These are phyloP conservation scores for Aspergillus proliferans DNA, from an alignment of 2,329 filamentous ascomycete genomes.

Conservation along the genomic window DNA sequence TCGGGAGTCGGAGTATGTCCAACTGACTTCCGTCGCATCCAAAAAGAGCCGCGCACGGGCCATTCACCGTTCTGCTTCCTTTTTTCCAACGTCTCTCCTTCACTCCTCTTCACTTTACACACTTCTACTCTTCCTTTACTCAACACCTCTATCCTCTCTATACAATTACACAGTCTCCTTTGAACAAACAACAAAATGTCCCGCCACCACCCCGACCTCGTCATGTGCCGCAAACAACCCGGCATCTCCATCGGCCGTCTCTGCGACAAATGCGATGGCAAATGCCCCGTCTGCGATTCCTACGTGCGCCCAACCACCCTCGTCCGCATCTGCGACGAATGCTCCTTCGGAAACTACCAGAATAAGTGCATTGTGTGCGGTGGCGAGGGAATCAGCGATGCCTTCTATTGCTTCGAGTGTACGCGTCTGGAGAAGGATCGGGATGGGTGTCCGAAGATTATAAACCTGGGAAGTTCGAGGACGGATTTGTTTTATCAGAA, in stretches of 20 bases:
- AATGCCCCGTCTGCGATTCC: slow-evolving; percentile 97
- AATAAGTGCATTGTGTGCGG: slow-evolving; percentile 99
- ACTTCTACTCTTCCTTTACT: neutral
- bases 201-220: slow-evolving; percentile 93
- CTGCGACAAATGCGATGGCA: slow-evolving; percentile 99
- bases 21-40: neutral
- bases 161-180: neutral
- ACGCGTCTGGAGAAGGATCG: slow-evolving; percentile 93
- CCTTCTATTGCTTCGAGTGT: slow-evolving; percentile 99
- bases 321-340: slow-evolving; percentile 98
- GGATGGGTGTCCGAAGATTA: slow-evolving; percentile 98
- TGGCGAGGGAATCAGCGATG: slow-evolving; percentile 94
- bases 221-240: slow-evolving; percentile 98
- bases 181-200: slow-evolving; percentile 57
- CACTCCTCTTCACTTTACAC: slow-evolving; percentile 1
- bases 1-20: neutral
- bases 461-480: slow-evolving; percentile 90
- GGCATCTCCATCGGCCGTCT: slow-evolving; percentile 97
- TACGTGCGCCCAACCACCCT: slow-evolving; percentile 97
- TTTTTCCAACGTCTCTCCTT: slow-evolving; percentile 3
- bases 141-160: neutral
- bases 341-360: slow-evolving; percentile 98
- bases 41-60: slow-evolving; percentile 18
- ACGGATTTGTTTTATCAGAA: slow-evolving; percentile 83
- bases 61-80: slow-evolving; percentile 19